Conservation (phyloP, 768 basidiomycete genomes). For the Panaeolus cyanescens region DNA sequence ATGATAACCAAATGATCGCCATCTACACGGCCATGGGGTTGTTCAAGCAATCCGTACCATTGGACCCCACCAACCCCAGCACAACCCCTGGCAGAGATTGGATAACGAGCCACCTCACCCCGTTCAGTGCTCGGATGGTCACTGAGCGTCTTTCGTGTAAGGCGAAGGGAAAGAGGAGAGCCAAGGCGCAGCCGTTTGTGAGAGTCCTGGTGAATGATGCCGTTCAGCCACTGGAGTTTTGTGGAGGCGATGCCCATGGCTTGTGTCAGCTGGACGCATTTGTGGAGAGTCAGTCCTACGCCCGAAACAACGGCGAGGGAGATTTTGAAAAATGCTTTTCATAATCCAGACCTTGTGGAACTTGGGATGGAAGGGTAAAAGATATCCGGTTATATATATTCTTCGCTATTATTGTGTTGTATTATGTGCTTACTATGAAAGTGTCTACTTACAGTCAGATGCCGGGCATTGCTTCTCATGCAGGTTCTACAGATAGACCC, state of each 20-base stretch:
- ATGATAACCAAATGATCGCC: conserved; percentile 85
- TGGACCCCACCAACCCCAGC: conserved; percentile 35
- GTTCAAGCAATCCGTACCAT: conserved; percentile 37
- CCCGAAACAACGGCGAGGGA: conserved; percentile 66
- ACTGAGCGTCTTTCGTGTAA: conserved; percentile 66
- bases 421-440: background rate
- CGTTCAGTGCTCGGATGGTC: conserved; percentile 76
- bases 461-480: background rate
- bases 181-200: conserved; percentile 46
- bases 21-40: conserved; percentile 69
- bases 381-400: background rate
- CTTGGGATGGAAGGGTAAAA: background rate
- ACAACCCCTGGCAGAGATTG: conserved; percentile 42
- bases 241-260: conserved; percentile 51
- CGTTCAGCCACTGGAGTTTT: conserved; percentile 63
- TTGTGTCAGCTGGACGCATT: conserved; percentile 69
- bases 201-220: conserved; percentile 82
- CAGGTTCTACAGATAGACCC: background rate
- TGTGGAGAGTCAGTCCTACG: conserved; percentile 70
- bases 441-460: background rate
- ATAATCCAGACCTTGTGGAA: background rate
- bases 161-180: conserved; percentile 5
- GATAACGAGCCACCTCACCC: conserved; percentile 61
- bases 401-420: background rate
- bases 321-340: conserved; percentile 64